A percentile compares a stretch with the other conserved stretches of the same genome.
These are phyloP conservation scores for Didymella glomerata DNA, from an alignment of 2,329 filamentous ascomycete species.

Conservation along the genomic window DNA sequence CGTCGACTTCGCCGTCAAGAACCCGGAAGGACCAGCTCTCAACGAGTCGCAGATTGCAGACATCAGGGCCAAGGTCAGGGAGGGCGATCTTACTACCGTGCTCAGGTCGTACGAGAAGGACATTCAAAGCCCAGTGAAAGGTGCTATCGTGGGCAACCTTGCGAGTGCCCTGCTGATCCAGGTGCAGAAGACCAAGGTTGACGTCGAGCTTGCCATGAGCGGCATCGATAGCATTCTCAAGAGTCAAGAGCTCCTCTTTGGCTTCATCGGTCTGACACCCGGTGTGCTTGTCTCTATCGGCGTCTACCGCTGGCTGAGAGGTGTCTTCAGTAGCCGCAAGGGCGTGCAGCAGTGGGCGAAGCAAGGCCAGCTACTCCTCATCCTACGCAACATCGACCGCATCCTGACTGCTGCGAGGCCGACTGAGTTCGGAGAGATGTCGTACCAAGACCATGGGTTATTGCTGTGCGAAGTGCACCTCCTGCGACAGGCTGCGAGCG, in stretches of 20 bases:
- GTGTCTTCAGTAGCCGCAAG: constrained; percentile 73
- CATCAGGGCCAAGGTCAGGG: constrained; percentile 80
- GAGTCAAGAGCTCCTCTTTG: constrained; percentile 96
- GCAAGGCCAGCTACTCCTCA: constrained; percentile 75
- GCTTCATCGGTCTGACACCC: constrained; percentile 91
- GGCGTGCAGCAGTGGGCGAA: constrained; percentile 71
- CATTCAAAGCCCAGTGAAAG: constrained; percentile 79
- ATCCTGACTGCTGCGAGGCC: constrained; percentile 61
- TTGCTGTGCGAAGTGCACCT: constrained; percentile 90
- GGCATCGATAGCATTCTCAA: constrained; percentile 94
- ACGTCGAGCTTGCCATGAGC: constrained; percentile 93
- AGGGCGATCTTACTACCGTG: constrained; percentile 93
- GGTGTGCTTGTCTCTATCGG: constrained; percentile 87
- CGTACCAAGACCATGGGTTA: constrained; percentile 91
- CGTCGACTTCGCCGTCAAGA: constrained; percentile 90
- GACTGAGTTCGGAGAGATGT: constrained; percentile 76
- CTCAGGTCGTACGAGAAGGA: constrained; percentile 91
- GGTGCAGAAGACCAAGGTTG: constrained; percentile 98
- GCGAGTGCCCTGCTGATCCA: constrained; percentile 92
- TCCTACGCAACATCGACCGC: constrained; percentile 88
- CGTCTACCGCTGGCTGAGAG: constrained; percentile 74
- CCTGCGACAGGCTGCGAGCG: constrained; percentile 72
- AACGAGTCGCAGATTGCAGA: constrained; percentile 75
- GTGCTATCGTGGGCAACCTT: constrained; percentile 84
- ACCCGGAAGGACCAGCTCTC: constrained; percentile 70